These are phyloP conservation scores for Talaromyces adpressus DNA, from an alignment of 495 filamentous ascomycete species.

Conservation along the genomic window DNA sequence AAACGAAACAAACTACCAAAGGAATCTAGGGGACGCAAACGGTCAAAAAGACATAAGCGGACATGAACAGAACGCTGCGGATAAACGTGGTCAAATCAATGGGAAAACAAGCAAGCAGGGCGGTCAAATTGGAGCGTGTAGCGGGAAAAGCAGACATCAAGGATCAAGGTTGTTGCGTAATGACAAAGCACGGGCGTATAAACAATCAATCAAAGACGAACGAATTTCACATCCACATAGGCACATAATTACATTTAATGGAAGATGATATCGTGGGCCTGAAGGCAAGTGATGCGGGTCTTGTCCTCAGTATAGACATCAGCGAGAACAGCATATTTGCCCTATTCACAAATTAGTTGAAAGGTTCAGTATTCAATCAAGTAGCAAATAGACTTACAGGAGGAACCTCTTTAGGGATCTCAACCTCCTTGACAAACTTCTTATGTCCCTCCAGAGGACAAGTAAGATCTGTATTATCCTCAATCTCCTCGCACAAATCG, in stretches of 20 bases:
- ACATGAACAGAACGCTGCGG: not conserved
- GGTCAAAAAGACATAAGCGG: not conserved
- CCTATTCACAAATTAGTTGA: conserved; percentile 40
- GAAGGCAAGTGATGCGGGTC: conserved; percentile 73
- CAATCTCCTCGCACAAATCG: conserved; percentile 81
- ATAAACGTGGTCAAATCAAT: not conserved
- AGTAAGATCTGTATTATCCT: conserved; percentile 70
- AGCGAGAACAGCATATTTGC: conserved; percentile 80
- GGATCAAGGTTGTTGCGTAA: not conserved
- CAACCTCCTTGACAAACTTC: conserved; percentile 67
- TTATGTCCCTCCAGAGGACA: conserved; percentile 80
- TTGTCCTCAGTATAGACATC: conserved; percentile 69
- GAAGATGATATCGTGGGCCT: conserved; percentile 44
- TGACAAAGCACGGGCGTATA: not conserved
- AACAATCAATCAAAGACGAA: not conserved
- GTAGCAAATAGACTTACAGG: conserved; percentile 70
- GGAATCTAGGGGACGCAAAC: not conserved
- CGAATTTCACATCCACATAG: not conserved
- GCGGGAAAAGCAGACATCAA: not conserved
- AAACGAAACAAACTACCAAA: not conserved
- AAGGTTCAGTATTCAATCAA: not conserved
- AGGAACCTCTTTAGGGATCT: conserved; percentile 82
- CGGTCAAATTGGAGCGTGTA: not conserved
- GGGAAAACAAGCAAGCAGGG: not conserved
- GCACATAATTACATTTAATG: conserved; percentile 11